A percentile compares a stretch with the other conserved stretches of the same genome.
These are phyloP conservation scores for Bjerkandera adusta DNA, from an alignment of 1,284 basidiomycete species.

Conservation along the genomic window DNA sequence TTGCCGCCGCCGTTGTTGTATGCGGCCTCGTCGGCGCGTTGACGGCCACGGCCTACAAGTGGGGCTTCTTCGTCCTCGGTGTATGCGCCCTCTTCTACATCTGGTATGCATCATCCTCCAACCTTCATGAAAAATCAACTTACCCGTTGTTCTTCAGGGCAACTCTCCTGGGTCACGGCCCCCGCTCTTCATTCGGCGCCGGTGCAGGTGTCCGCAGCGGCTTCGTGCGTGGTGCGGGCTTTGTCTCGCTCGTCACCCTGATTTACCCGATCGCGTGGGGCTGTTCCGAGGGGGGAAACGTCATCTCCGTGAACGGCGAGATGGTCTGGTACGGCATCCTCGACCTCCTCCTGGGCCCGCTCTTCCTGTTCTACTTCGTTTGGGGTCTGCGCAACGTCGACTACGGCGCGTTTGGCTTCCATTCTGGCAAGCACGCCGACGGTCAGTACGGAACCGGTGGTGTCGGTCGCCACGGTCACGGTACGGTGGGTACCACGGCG, in stretches of 20 bases:
- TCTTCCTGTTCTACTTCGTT: constrained; percentile 40
- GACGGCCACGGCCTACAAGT: constrained; percentile 50
- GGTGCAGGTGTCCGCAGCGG: constrained; percentile 36
- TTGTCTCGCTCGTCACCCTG: constrained; percentile 48
- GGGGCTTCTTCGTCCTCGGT: constrained; percentile 48
- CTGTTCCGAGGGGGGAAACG: constrained; percentile 45
- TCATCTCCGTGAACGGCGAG: constrained; percentile 41
- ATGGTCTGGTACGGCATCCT: constrained; percentile 61
- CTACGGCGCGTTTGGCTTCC: constrained; percentile 26
- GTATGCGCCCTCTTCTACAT: constrained; percentile 45
- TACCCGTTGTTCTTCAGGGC: constrained; percentile 23
- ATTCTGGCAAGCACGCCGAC: constrained; percentile 27
- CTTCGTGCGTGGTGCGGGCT: constrained; percentile 41
- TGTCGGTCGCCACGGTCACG: too few species aligned
- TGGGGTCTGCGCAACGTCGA: constrained; percentile 28
- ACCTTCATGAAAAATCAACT: not conserved
- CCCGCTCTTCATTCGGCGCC: constrained; percentile 33
- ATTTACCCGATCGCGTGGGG: constrained; percentile 52
- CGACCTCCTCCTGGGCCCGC: constrained; percentile 54
- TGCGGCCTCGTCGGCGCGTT: constrained; percentile 53
- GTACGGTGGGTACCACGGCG: too few species aligned
- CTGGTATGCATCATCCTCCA: constrained; percentile 33
- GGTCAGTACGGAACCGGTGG: constrained; percentile 9
- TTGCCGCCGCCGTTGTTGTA: constrained; percentile 49
- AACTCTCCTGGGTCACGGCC: constrained; percentile 29